phyloP scores from a whole-genome alignment of 176 grass and related monocot species.

The Stipa capillata region DNA sequence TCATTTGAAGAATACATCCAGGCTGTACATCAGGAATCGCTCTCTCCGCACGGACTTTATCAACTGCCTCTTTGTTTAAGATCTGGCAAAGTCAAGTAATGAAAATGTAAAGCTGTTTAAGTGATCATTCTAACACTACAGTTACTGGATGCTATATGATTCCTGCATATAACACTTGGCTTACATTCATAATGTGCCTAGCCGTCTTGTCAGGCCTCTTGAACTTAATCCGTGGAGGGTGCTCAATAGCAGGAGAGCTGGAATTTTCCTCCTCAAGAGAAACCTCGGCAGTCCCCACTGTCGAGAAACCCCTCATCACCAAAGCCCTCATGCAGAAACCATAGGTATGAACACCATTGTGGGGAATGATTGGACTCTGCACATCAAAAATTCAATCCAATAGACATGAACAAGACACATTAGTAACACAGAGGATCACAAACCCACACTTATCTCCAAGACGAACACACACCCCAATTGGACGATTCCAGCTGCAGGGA shows the following conservation, averaged over 20 bases:
- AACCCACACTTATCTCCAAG: background rate
- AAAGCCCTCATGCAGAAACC: background rate
- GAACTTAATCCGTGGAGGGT: conserved; percentile 53
- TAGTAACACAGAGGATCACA: background rate
- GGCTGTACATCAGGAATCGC: too few species aligned
- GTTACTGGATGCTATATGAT: background rate
- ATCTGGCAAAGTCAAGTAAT: conserved; percentile 30
- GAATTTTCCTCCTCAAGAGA: conserved; percentile 22
- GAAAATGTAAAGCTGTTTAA: background rate
- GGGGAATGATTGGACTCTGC: background rate
- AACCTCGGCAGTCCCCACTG: conserved; percentile 15
- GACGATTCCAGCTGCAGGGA: background rate
- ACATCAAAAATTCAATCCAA: background rate
- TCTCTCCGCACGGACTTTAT: conserved; percentile 37
- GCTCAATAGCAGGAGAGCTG: conserved; percentile 24
- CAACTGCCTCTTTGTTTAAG: conserved; percentile 69
- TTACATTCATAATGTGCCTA: conserved; percentile 80
- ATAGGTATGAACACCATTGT: background rate
- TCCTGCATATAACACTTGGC: background rate
- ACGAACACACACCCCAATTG: background rate
- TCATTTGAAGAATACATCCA: conserved; percentile 72
- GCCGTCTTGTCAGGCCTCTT: conserved; percentile 82
- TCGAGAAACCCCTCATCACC: conserved; percentile 17
- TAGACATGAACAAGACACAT: background rate
- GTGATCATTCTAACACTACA: background rate